Base-by-base conservation (phyloP, 2,329 filamentous ascomycete species). In the Aaosphaeria arxii region DNA sequence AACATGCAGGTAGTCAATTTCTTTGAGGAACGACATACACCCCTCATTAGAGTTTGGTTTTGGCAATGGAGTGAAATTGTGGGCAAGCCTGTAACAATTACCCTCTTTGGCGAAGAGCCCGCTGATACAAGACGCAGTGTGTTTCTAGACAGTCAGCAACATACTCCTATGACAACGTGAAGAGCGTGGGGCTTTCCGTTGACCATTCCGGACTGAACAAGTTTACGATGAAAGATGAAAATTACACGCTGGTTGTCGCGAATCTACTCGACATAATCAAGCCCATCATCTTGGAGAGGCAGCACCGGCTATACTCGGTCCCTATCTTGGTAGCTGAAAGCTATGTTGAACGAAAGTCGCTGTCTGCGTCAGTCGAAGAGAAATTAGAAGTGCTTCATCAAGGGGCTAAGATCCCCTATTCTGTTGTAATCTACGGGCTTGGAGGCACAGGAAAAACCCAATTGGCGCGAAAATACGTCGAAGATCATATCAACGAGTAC, bases 361-460 rank as follows among this genome's bases (percentile, higher is more conserved):
- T 51, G 24, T 51, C 42, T 39, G 32, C 42, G 38, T 38, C 42
- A 45, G 33, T 51, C 30, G 31, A 43, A 7, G 39, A 51, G 28
- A 32, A 32, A 29, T 30, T 51, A 29, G 29, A 30, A 9, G 45
- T 48, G 38, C 48, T 31, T 35, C 45, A 51, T 39, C 40, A 11
- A 7, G 44, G 41, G 11, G 48, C 46, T 29, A 45, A 36, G 33
- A 41, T 51, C 39, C 48, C 48, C 42, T 35, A 48, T 42, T 38
- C 48, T 17, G 35, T 52, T 42, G 36, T 45, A 30, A 49, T 52
- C 38, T 29, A 46, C 13, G 47, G 50, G 9, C 47, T 49, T 17
- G 47, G 47, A 24, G 47, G 50, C 28, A 33, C 39, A 30, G 50
- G 50, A 4, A 52, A 52, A 38, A 52, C 47, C 31, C 50, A 52